Evolutionary conservation across 768 basidiomycete genomes (phyloP).

Genomic region (Phallus indusiatus): DNA sequence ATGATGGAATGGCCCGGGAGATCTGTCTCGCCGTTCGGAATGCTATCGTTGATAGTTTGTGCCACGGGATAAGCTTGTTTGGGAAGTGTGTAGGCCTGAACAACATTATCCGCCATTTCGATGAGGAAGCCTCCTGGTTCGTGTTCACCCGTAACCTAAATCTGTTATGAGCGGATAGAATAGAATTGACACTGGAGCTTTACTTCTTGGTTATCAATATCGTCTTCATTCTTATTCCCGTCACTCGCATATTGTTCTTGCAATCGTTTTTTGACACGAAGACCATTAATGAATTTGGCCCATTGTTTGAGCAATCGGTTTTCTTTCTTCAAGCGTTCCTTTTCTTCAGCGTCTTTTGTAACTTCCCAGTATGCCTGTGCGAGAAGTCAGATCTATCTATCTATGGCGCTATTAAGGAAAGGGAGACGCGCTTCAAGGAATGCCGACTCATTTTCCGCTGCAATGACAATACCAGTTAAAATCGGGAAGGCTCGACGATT

Average conservation of each 20-base stretch:
- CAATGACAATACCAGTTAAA: conserved; percentile 78
- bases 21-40: not conserved
- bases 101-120: conserved; percentile 55
- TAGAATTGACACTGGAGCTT: not conserved
- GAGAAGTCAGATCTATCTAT: not conserved
- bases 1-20: not conserved
- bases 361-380: conserved; percentile 77
- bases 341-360: conserved; percentile 68
- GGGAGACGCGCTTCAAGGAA: conserved; percentile 58
- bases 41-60: not conserved
- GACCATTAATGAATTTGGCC: conserved; percentile 78
- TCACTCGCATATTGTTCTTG: conserved; percentile 56
- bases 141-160: conserved; percentile 11
- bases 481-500: conserved; percentile 83
- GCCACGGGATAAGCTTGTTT: conserved; percentile 21
- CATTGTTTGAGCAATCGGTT: conserved; percentile 82
- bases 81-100: conserved; percentile 63
- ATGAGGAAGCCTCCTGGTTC: conserved; percentile 52
- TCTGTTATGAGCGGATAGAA: not conserved
- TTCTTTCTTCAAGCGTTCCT: conserved; percentile 61
- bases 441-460: conserved; percentile 63
- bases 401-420: not conserved
- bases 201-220: conserved; percentile 2
- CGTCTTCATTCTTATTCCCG: not conserved
- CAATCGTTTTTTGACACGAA: conserved; percentile 76